A percentile compares a stretch with the other conserved stretches of the same genome.
Evolutionary conservation across 306 rosid species (phyloP).

Genomic region (Pueraria montana): DNA sequence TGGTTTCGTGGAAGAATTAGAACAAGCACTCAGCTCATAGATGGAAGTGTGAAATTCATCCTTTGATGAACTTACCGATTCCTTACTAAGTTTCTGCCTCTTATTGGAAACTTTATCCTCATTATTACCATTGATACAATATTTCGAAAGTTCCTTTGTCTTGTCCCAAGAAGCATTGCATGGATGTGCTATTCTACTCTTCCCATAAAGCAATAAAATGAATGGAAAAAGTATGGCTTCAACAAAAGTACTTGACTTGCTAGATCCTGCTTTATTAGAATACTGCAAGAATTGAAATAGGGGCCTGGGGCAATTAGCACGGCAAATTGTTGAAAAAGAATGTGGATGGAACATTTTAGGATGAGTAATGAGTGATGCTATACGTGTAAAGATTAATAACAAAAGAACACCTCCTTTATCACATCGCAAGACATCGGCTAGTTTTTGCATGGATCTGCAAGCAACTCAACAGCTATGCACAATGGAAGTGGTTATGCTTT

Average conservation of each 20-base stretch:
- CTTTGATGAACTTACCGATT: conserved; percentile 49
- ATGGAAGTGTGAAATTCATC: conserved; percentile 51
- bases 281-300: conserved; percentile 60
- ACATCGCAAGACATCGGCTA: background rate
- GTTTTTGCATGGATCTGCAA: conserved; percentile 25
- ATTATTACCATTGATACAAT: conserved; percentile 43
- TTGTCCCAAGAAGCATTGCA: conserved; percentile 52
- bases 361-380: background rate
- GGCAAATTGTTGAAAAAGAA: conserved; percentile 23
- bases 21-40: conserved; percentile 54
- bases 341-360: background rate
- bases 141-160: conserved; percentile 51
- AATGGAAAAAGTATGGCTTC: conserved; percentile 80
- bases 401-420: conserved; percentile 10
- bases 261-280: conserved; percentile 54
- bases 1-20: conserved; percentile 53
- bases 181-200: conserved; percentile 45
- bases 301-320: conserved; percentile 19
- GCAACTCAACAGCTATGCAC: conserved; percentile 6
- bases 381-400: background rate
- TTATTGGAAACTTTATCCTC: conserved; percentile 56
- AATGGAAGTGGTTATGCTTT: background rate
- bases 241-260: conserved; percentile 65
- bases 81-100: conserved; percentile 62
- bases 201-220: conserved; percentile 63